Conservation (phyloP, 2,329 filamentous ascomycete genomes). For the Penicillium psychrosexuale region DNA sequence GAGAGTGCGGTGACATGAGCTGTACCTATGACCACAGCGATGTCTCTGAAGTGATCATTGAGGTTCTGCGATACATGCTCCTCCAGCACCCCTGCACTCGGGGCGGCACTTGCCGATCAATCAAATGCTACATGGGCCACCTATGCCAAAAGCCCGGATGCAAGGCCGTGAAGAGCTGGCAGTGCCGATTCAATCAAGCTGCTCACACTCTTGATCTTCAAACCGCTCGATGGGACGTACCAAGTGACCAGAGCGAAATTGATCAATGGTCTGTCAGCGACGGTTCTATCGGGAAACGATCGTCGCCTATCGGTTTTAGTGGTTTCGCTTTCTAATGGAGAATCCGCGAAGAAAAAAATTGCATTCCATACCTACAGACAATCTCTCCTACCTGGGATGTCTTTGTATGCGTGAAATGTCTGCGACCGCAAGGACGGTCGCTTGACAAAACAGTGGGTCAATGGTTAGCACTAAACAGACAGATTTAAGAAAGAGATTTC, state of each 20-base stretch:
- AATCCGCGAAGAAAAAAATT: not conserved
- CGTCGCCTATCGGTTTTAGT: not conserved
- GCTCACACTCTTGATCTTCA: constrained; percentile 28
- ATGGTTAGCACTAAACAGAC: not conserved
- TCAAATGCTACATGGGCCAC: constrained; percentile 49
- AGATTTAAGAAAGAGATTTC: not conserved
- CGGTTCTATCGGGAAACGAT: constrained; percentile 12
- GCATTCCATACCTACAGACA: constrained; percentile 6
- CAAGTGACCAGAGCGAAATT: constrained; percentile 19
- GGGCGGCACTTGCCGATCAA: constrained; percentile 42
- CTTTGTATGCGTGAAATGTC: constrained; percentile 12
- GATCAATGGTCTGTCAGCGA: constrained; percentile 18
- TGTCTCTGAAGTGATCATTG: constrained; percentile 39
- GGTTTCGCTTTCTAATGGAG: not conserved
- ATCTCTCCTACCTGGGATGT: not conserved
- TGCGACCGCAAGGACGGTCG: not conserved
- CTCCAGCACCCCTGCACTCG: constrained; percentile 44
- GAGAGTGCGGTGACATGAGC: constrained; percentile 35
- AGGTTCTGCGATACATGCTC: constrained; percentile 47
- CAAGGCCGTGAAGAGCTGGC: constrained; percentile 29
- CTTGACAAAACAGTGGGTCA: not conserved
- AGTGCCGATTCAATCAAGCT: constrained; percentile 30
- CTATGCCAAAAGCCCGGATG: constrained; percentile 36
- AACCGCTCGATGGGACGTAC: constrained; percentile 23
- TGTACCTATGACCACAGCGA: constrained; percentile 49